A percentile compares a stretch with the other conserved stretches of the same genome.
Evolutionary conservation across 768 basidiomycete species (phyloP).

Genomic region (Paxillus involutus): DNA sequence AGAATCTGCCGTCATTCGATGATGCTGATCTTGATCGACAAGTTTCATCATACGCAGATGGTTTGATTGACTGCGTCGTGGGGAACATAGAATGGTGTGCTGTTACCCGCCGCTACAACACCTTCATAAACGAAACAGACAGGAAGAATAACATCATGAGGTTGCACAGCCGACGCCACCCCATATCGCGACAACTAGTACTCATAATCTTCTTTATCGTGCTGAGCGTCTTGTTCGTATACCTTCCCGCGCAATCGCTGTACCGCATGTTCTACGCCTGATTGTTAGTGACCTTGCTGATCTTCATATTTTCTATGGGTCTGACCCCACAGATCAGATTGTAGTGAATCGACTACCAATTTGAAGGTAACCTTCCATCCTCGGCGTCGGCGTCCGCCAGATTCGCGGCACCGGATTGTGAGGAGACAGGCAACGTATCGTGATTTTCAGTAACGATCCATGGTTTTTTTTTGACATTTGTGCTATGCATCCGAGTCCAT

Average conservation of each 20-base stretch:
- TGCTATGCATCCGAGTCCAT: too few species aligned
- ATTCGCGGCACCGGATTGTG: too few species aligned
- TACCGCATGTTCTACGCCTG: not conserved
- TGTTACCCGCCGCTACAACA: slow-evolving; percentile 26
- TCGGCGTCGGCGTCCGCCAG: too few species aligned
- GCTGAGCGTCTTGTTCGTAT: slow-evolving; percentile 7
- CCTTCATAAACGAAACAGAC: slow-evolving; percentile 19
- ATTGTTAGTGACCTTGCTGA: too few species aligned
- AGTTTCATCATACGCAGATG: slow-evolving; percentile 22
- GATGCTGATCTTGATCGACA: slow-evolving; percentile 16
- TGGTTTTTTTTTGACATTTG: too few species aligned
- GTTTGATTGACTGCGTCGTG: slow-evolving; percentile 24
- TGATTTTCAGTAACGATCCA: too few species aligned
- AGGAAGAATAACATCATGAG: slow-evolving; percentile 21
- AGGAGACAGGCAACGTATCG: too few species aligned
- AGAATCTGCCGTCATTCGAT: slow-evolving; percentile 15
- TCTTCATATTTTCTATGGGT: too few species aligned
- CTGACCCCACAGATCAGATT: too few species aligned
- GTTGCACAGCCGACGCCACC: slow-evolving; percentile 5
- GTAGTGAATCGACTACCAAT: too few species aligned
- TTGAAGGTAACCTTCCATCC: too few species aligned
- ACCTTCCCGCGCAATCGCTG: not conserved
- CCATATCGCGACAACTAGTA: not conserved
- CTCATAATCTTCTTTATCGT: slow-evolving; percentile 3
- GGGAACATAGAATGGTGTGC: slow-evolving; percentile 30